Base-by-base conservation (phyloP, 2,329 filamentous ascomycete species). In the Aspergillus oerlinghausenensis region DNA sequence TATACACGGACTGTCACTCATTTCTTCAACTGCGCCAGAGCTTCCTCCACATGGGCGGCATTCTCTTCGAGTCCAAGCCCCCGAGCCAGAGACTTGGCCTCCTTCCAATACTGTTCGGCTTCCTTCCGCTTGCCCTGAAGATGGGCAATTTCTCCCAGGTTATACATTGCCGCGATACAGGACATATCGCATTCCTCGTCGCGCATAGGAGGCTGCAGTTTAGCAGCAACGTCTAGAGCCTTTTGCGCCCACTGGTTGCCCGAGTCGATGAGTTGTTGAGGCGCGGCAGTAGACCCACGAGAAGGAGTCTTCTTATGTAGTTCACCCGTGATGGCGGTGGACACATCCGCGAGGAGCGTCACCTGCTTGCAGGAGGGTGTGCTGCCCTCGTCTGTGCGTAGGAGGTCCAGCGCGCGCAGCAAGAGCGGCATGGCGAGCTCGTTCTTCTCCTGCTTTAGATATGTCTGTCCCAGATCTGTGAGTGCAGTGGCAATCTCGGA, bases 341-440 rank as follows among this genome's bases (percentile, higher is more conserved):
- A 60, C 40, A 80, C 82, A 69, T 80, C 88, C 82, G 95, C 69
- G 35, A 77, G 61, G 14, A 97, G 79, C 14, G 92, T 81, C 28
- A 90, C 88, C 51, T 88, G 86, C 70, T 96, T 92, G 70, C 92
- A 97, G 29, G 79, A 82, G 25, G 77, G 79, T 1, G 76, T 75
- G 3, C 63, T 59, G 26, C 69, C 69, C 50, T 77, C 73, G 4
- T 71, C 71, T 25, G 63, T 62, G 9, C 84, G 81, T 70, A 84
- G 87, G 49, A 94, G 75, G 19, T 86, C 82, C 35, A 96, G 79
- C 5, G 92, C 90, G 68, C 95, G 91, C 65, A 97, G 84, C 71
- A 92, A 96, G 29, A 97, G 80, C 3, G 92, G 92, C 23, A 92
- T 83, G 5, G 92, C 88, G 1, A 97, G 85, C 63, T 93, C 89